Base-by-base conservation (phyloP, 495 filamentous ascomycete species). In the Mytilinidion resinicola region DNA sequence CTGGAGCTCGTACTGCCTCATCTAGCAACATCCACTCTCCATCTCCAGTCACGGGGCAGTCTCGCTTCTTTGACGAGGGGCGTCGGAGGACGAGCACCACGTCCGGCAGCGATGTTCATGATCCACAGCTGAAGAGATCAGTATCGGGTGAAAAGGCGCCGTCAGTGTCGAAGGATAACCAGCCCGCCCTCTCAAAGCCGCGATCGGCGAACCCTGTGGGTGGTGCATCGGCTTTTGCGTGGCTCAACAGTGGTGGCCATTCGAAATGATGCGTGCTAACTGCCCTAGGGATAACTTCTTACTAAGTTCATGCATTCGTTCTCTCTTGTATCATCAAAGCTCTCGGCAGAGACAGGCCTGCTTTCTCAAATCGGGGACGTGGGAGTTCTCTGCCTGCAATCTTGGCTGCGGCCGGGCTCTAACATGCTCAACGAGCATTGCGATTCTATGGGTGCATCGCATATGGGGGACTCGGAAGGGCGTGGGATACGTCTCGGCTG, bases 141-240 rank as follows among this genome's bases (percentile, higher is more conserved):
- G 61, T 47, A 11, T 63, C 55, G 41, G 53, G 53, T 15, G 65
- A 67, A 46, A 76, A 66, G 43, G 60, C 15, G 64, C 65, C 47
- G 44, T 63, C 56, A 41, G 60, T 52, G 51, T 14, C 64, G 63
- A 72, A 73, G 71, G 68, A 83, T 69, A 69, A 62, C 54, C 65
- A 68, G 53, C 73, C 77, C 9, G 61, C 68, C 48, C 72, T 73
- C 37, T 70, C 59, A 5, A 81, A 84, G 61, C 70, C 73, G n/a
- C 75, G 78, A 53, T 72, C 74, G 4, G 64, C 84, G 20, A 96
- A 96, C 69, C 91, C 93, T 3, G 78, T 96, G 39, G 93, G 93
- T 10, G 85, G 88, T 37, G 93, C 88, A n/a, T 92, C 90, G 21
- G 93, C 93, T 12, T 98, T 98, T 76, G 81, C 87, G n/a, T 98